These are phyloP conservation scores for Durusdinium trenchii DNA, from an alignment of 73 alveolate species.

Conservation along the genomic window DNA sequence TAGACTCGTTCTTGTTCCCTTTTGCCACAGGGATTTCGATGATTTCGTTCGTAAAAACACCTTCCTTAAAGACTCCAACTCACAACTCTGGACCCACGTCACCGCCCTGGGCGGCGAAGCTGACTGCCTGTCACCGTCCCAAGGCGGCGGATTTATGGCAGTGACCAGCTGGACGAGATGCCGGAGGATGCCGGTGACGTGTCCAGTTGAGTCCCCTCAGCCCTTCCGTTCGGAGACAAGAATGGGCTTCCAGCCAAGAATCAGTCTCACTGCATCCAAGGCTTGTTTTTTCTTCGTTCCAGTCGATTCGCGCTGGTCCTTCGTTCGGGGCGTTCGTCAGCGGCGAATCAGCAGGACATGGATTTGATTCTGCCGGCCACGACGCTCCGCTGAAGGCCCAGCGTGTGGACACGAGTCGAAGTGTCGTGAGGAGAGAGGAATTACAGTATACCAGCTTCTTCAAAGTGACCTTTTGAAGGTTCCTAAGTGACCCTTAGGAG, in stretches of 20 bases:
- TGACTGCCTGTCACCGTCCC: background rate
- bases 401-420: too few species aligned
- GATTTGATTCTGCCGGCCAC: constrained; percentile 29
- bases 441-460: background rate
- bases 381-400: constrained; percentile 10
- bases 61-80: too few species aligned
- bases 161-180: constrained; percentile 64
- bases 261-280: too few species aligned
- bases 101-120: too few species aligned
- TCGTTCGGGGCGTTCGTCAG: background rate
- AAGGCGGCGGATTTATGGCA: constrained; percentile 88
- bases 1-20: too few species aligned
- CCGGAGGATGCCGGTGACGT: constrained; percentile 1
- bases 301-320: background rate
- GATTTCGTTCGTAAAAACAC: too few species aligned
- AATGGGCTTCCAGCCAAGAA: background rate
- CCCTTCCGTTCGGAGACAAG: background rate
- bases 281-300: background rate
- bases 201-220: background rate
- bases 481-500: too few species aligned
- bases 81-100: too few species aligned
- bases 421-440: too few species aligned
- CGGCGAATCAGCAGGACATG: background rate
- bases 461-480: background rate
- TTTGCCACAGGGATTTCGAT: too few species aligned